Evolutionary conservation across 805 yeast genomes (phyloP), one percentile per base, ranked within the genome.

Genomic region (Clavispora phyllophila): DNA sequence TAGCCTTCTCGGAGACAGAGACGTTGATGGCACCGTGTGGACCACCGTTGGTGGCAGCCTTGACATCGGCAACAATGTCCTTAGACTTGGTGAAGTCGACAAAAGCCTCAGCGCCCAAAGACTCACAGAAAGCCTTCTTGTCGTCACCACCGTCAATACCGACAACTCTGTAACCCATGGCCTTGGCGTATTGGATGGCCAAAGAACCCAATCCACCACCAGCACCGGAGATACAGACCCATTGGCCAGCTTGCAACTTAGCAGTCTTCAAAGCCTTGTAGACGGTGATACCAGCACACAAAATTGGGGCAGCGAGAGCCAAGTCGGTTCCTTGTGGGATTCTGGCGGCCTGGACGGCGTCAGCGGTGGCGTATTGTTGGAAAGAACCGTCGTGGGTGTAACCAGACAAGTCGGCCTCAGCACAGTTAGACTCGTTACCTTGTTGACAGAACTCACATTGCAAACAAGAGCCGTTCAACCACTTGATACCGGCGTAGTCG

Each of bases 151-250:
- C 87, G 59, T 84, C 90, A 53, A 84, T 81, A 52, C 78, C 88
- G 28, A 83, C 54, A 37, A 82, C 86, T 55, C 75, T 61, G 65
- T 70, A 71, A 56, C 90, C 91, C 84, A 82, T 77, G 47, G 87
- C 87, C 54, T 65, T 74, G 48, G 87, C 89, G 66, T 81, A 84
- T 68, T 84, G 89, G 55, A 83, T 70, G 43, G 87, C 88, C 51
- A 84, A 66, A 31, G 87, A 70, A 58, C 90, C 91, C 63, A 84
- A 75, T 59, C 91, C 90, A 63, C 90, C 90, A 63, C 80, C 86
- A 48, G 88, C 89, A 69, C 91, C 90, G 44, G 87, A 79, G 46
- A 84, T 70, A 47, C 80, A 78, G 51, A 82, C 84, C 82, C 84
- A 83, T 63, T 84, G 79, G 58, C 91, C 89, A 18, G 89, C 72